Evolutionary conservation across 192 early-diverging fungal genomes (phyloP).

Genomic region (Coemansia sp.): DNA sequence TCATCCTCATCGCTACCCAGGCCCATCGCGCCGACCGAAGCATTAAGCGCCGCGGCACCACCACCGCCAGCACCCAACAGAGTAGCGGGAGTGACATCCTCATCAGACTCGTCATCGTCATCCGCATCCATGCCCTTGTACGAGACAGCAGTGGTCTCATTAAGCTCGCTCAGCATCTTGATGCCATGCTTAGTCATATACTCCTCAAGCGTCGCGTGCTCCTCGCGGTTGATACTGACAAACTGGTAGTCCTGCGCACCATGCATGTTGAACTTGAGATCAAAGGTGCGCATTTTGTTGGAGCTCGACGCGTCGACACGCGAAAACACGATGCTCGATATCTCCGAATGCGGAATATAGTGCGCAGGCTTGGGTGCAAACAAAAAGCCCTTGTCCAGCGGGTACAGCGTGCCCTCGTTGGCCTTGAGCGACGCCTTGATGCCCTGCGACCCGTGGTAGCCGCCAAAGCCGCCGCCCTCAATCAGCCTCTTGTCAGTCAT

Average conservation of each 20-base stretch:
- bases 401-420: constrained; percentile 92
- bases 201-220: constrained; percentile 77
- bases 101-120: constrained; percentile 25
- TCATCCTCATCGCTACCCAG: constrained; percentile 69
- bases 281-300: constrained; percentile 75
- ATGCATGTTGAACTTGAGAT: constrained; percentile 90
- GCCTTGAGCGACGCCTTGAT: constrained; percentile 97
- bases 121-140: constrained; percentile 44
- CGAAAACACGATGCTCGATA: constrained; percentile 84
- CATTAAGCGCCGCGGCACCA: constrained; percentile 20
- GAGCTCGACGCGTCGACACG: constrained; percentile 63
- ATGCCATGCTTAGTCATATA: constrained; percentile 84
- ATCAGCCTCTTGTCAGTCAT: constrained; percentile 77
- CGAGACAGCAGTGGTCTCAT: constrained; percentile 50
- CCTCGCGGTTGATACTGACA: constrained; percentile 87
- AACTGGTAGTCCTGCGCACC: constrained; percentile 78
- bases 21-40: constrained; percentile 30
- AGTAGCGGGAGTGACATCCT: constrained; percentile 9
- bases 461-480: constrained; percentile 65
- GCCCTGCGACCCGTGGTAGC: constrained; percentile 74
- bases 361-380: constrained; percentile 95
- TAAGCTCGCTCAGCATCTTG: constrained; percentile 74
- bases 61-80: not conserved
- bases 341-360: constrained; percentile 82
- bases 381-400: constrained; percentile 89